Conservation (phyloP, 1,139 yeast genomes). For the Kodamaea ohmeri region DNA sequence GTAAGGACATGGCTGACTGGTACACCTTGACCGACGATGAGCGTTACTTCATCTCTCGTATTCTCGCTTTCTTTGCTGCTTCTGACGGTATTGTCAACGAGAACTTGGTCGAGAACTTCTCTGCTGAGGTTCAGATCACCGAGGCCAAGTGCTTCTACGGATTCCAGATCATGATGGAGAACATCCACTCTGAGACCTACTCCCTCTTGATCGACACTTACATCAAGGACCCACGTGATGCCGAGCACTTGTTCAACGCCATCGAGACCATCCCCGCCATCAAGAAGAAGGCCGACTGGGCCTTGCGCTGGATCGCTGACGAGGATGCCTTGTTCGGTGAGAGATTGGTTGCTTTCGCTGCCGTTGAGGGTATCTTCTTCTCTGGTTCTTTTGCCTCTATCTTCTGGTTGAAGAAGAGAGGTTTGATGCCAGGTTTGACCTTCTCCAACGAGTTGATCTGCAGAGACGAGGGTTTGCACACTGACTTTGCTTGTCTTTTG, state of each 20-base stretch:
- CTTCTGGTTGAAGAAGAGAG: conserved; percentile 97
- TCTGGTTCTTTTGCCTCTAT: conserved; percentile 97
- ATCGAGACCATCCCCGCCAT: conserved; percentile 92
- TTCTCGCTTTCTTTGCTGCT: conserved; percentile 97
- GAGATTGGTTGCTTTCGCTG: conserved; percentile 97
- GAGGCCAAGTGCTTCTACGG: conserved; percentile 99
- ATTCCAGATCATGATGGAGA: conserved; percentile 99
- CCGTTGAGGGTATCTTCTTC: conserved; percentile 98
- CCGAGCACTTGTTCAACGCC: conserved; percentile 86
- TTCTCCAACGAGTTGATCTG: conserved; percentile 95
- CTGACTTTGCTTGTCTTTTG: conserved; percentile 95
- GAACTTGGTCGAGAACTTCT: conserved; percentile 93
- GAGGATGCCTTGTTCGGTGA: conserved; percentile 86
- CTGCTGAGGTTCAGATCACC: conserved; percentile 94
- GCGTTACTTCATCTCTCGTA: conserved; percentile 84
- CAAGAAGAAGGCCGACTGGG: conserved; percentile 97
- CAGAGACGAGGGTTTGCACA: conserved; percentile 98
- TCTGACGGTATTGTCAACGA: conserved; percentile 98
- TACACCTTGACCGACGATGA: conserved; percentile 85
- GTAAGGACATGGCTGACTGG: conserved; percentile 92
- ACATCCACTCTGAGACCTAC: conserved; percentile 96
- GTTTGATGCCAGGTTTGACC: conserved; percentile 97
- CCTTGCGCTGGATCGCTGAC: conserved; percentile 91
- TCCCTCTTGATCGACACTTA: conserved; percentile 91
- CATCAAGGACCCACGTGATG: conserved; percentile 91